Percentiles rank a stretch among this genome's conserved stretches.
Conservation (phyloP, 2,329 filamentous ascomycete genomes). For the Diplocarpon rosae region DNA sequence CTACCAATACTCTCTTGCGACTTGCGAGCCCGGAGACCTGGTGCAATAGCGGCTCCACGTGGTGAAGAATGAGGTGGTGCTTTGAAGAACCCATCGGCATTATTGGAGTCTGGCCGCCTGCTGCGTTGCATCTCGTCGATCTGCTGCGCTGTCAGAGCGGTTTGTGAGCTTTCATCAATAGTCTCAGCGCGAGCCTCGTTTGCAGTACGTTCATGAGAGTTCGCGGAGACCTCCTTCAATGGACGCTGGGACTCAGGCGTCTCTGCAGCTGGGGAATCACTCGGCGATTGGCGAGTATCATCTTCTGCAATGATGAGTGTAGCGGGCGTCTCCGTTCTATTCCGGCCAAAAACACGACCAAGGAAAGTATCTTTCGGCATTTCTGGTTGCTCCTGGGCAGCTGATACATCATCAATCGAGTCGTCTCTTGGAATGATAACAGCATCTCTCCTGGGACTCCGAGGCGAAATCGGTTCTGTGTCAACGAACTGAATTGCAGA, state of each 20-base stretch:
- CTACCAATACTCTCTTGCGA: slow-evolving; percentile 41
- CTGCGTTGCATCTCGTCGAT: slow-evolving; percentile 65
- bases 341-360: slow-evolving; percentile 34
- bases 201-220: slow-evolving; percentile 33
- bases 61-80: slow-evolving; percentile 21
- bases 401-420: slow-evolving; percentile 22
- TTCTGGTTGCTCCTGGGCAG: slow-evolving; percentile 28
- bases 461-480: slow-evolving; percentile 28
- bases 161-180: slow-evolving; percentile 69
- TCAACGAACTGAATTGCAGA: slow-evolving; percentile 23
- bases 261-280: slow-evolving; percentile 37
- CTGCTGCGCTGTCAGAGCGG: slow-evolving; percentile 67
- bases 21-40: slow-evolving; percentile 33
- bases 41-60: slow-evolving; percentile 25
- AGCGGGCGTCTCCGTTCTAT: slow-evolving; percentile 31
- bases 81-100: slow-evolving; percentile 17
- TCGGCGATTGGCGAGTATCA: slow-evolving; percentile 45
- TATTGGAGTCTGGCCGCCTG: slow-evolving; percentile 29
- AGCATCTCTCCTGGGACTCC: slow-evolving; percentile 42
- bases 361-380: slow-evolving; percentile 34
- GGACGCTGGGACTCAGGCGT: slow-evolving; percentile 45
- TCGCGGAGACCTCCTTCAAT: slow-evolving; percentile 53
- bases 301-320: slow-evolving; percentile 51
- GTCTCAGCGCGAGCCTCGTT: slow-evolving; percentile 36
- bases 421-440: slow-evolving; percentile 44